Conservation (phyloP, 148 eudicot species). For the Polygonum maritimum region DNA sequence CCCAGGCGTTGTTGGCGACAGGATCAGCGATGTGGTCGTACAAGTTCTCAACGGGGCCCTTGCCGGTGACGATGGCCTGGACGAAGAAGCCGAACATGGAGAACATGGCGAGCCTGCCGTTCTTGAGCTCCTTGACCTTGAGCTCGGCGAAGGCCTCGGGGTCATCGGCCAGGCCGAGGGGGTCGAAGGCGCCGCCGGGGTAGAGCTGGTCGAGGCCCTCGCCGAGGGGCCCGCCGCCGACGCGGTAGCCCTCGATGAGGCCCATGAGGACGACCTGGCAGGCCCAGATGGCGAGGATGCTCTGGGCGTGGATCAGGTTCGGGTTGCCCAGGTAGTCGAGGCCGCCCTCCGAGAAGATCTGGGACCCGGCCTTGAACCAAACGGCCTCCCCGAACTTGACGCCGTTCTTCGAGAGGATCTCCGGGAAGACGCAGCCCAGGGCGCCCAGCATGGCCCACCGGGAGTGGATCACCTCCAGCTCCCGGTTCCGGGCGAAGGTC, state of each 20-base stretch:
- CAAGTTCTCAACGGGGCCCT: conserved; percentile 54
- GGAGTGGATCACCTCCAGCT: conserved; percentile 59
- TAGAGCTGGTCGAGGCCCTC: conserved; percentile 51
- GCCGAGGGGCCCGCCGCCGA: conserved; percentile 56
- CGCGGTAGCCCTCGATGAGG: conserved; percentile 50
- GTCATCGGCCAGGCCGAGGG: conserved; percentile 50
- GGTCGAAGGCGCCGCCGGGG: conserved; percentile 60
- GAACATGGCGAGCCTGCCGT: conserved; percentile 53
- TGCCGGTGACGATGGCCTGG: conserved; percentile 58
- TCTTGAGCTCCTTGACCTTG: conserved; percentile 60
- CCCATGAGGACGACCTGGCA: conserved; percentile 55
- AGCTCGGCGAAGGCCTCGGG: conserved; percentile 53
- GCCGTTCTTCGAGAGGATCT: conserved; percentile 44
- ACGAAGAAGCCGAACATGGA: conserved; percentile 64
- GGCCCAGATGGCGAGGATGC: conserved; percentile 55
- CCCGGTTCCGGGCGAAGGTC: conserved; percentile 57
- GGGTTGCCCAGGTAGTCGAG: conserved; percentile 60
- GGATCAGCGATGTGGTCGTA: conserved; percentile 50
- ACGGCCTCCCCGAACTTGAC: conserved; percentile 54
- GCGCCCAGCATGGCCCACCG: conserved; percentile 74
- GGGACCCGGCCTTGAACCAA: conserved; percentile 62
- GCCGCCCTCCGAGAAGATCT: conserved; percentile 54
- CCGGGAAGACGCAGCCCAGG: conserved; percentile 56
- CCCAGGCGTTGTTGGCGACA: conserved; percentile 52
- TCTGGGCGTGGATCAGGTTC: conserved; percentile 49